A percentile compares a stretch with the other conserved stretches of the same genome.
Conservation (phyloP, 176 grass and related monocot species). For the Triticum aestivum region DNA sequence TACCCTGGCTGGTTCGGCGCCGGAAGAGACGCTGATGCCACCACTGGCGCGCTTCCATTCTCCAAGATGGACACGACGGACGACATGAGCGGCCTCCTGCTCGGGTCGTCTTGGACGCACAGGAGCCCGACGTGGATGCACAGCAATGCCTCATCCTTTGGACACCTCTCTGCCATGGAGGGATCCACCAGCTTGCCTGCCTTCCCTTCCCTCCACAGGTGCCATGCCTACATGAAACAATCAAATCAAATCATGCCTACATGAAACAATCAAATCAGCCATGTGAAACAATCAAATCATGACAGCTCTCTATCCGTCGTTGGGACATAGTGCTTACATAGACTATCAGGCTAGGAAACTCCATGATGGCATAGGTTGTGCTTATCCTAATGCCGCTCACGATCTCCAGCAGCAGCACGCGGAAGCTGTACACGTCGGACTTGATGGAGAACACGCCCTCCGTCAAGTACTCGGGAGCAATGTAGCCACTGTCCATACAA, state of each 20-base stretch:
- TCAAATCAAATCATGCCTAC: background rate
- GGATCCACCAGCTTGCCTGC: constrained; percentile 38
- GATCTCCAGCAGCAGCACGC: constrained; percentile 58
- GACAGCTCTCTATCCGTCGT: too few species aligned
- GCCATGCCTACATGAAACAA: constrained; percentile 40
- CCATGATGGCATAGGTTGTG: constrained; percentile 18
- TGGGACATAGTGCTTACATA: constrained; percentile 36
- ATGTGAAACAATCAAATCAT: too few species aligned
- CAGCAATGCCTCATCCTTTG: constrained; percentile 25
- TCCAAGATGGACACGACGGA: constrained; percentile 52
- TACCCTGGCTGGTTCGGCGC: constrained; percentile 32
- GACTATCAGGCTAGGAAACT: constrained; percentile 53
- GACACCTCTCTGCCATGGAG: constrained; percentile 27
- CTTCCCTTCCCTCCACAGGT: constrained; percentile 55
- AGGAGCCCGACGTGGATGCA: constrained; percentile 71
- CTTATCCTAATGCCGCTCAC: constrained; percentile 52
- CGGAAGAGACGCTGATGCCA: constrained; percentile 30
- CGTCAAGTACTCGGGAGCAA: constrained; percentile 55
- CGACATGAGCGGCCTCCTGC: constrained; percentile 47
- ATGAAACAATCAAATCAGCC: too few species aligned
- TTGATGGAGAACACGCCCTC: constrained; percentile 61
- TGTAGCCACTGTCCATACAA: constrained; percentile 49
- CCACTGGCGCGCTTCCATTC: constrained; percentile 29
- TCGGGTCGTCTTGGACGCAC: constrained; percentile 58
- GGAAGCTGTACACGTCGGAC: constrained; percentile 70